Evolutionary conservation across 2,329 filamentous ascomycete species (phyloP), one percentile per base, ranked within the genome.

Genomic region (Pyrenophora teres): DNA sequence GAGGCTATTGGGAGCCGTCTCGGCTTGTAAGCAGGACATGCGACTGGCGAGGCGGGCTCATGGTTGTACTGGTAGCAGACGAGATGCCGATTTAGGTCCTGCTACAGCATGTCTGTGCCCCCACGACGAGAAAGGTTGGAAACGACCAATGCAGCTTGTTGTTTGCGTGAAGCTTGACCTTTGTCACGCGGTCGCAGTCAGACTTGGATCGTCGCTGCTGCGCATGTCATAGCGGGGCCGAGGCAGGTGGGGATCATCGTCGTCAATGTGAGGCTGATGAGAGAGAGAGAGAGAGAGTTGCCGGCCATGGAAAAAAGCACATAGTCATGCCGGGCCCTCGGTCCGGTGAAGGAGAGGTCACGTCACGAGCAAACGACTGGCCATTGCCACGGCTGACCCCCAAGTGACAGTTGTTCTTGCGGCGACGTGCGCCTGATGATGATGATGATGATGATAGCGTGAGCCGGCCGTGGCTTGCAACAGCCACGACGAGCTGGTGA

Each of bases 291-390:
- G 27, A 16, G 18, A 31, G n/a, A 32, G 27, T 52, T 31, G 46
- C 53, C 57, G 67, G 63, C 50, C 64, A 64, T 64, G 54, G 59
- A 48, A 56, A 60, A 55, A 46, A 51, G 54, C 55, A 59, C 47
- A 57, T 52, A 51, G 60, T 51, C 40, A 37, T 52, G 50, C 54
- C 64, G 67, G 65, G 53, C 47, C 59, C 56, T 52, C 64, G 64
- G 66, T 64, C 68, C 64, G 63, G 44, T 46, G 50, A 60, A 59
- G 51, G 38, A 58, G 33, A 46, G 36, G 30, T 35, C 42, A 48
- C 3, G 53, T 61, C 60, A 60, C 56, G 56, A 57, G 49, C 19
- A 42, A 60, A 50, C 33, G 47, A 42, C 31, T 39, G 33, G 23
- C n/a, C 32, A 37, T 41, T 25, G 38, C 39, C 23, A 16, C 31